A percentile compares a stretch with the other conserved stretches of the same genome.
Conservation (phyloP, 2,329 filamentous ascomycete genomes). For the Diaporthe destruens region DNA sequence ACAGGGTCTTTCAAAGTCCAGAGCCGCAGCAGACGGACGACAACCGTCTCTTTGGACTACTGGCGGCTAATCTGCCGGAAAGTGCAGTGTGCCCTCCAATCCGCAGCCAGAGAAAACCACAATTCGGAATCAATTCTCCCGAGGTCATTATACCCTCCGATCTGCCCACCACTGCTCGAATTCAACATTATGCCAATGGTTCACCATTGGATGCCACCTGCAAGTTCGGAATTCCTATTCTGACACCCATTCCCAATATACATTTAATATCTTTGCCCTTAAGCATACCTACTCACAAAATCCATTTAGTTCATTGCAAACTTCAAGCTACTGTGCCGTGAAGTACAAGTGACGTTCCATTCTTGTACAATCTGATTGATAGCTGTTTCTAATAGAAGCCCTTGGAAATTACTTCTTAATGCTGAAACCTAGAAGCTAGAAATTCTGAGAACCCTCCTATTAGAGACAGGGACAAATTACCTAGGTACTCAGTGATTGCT, state of each 20-base stretch:
- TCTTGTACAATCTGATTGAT: too few relatives aligned
- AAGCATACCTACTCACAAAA: too few relatives aligned
- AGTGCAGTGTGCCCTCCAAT: neutral
- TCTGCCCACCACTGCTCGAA: neutral
- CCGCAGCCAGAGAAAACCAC: neutral
- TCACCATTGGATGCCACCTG: neutral
- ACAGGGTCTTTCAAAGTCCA: conserved; percentile 2
- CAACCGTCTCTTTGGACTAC: neutral
- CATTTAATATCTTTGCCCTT: too few relatives aligned
- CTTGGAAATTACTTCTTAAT: too few relatives aligned
- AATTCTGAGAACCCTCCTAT: neutral
- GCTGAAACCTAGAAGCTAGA: neutral
- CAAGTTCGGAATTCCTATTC: neutral
- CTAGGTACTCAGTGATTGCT: neutral
- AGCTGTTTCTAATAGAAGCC: too few relatives aligned
- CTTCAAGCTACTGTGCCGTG: too few relatives aligned
- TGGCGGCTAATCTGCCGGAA: conserved; percentile 7
- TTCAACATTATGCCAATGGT: neutral
- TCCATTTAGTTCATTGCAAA: too few relatives aligned
- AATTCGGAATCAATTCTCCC: too few relatives aligned
- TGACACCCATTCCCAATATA: too few relatives aligned
- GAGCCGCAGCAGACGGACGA: neutral
- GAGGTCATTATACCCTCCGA: neutral
- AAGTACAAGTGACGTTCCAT: too few relatives aligned
- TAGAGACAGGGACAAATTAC: neutral